Base-by-base conservation (phyloP, 768 basidiomycete genomes). In the Lentinula detonsa region DNA sequence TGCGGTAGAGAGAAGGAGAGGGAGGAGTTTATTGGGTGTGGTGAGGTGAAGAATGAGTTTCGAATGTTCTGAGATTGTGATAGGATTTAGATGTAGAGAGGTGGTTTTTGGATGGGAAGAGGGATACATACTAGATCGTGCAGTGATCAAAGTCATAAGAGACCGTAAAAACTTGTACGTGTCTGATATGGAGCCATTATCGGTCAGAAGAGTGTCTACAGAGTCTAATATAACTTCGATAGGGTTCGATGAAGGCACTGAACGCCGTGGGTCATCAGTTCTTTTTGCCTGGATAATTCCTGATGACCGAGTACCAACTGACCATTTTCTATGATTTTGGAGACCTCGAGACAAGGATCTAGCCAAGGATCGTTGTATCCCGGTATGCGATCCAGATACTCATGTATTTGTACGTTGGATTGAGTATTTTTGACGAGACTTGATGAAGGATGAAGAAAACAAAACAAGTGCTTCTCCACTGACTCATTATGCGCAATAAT, bases 201-300 rank as follows among this genome's bases (percentile, higher is more conserved):
- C 88, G 9, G 81, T 75, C 4, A 78, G 68, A 23, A 93, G 71
- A 4, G 84, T 87, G 65, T 91, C 87, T 16, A 85, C 71, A 18
- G 90, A 90, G 70, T 94, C 93, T 39, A 94, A 77, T 56, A 89
- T 70, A 23, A 91, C 80, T 63, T 78, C 81, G 33, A 90, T 61
- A n/a, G 86, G 76, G 34, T 79, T 77, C 34, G 75, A 43, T 34
- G 77, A 65, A 50, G 72, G 81, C 81, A 68, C 57, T 59, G 35
- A 39, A 39, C 3, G 23, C 16, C 13, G 4, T 1, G 13, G 31
- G n/a, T 48, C 6, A 53, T 5, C 33, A 28, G 50, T 28, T 28
- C 28, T 28, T 28, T 28, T 28, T 28, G 28, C 28, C 55, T 51
- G 66, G 58, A 37, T 48, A 40, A 56, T 46, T 53, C 55, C 28